Base-by-base conservation (phyloP, 2,329 filamentous ascomycete species). In the Clarireedia homoeocarpa region DNA sequence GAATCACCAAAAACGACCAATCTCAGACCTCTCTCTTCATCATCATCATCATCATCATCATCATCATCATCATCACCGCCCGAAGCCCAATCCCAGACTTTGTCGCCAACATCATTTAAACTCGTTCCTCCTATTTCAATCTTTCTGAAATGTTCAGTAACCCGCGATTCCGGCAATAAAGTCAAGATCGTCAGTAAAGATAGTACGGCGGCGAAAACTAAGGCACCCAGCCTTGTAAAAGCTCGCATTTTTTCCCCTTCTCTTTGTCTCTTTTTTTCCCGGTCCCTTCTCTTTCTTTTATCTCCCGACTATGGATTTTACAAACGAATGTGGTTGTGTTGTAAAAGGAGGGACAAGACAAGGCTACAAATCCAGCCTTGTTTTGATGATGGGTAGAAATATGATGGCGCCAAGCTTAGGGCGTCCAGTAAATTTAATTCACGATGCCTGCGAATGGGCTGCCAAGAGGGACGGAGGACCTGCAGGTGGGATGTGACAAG, bases 1-100 rank as follows among this genome's bases (percentile, higher is more conserved):
- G 60, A 63, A 53, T 69, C 67, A 2, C 67, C 67, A 56, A 69
- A 69, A 47, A 68, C 61, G 5, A 69, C 65, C 39, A 69, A 46
- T 34, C 63, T 56, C 7, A 63, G 27, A 2, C 60, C 61, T 12
- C 53, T 58, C 5, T 48, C 45, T 20, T 56, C 53, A 5, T 51
- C 59, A 5, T 53, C 45, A 20, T 20, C 20, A 3, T 40, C 48
- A 5, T 52, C 53, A 5, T 53, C 45, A 20, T 20, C 20, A 3
- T 40, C 48, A 5, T 52, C 53, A 30, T 52, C 53, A 47, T 55
- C 57, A 6, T 56, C 53, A 27, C 45, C 51, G 7, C 20, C 20
- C 6, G n/a, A 27, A 1, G 54, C 59, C 64, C 63, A 67, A 20
- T 51, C 56, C 63, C 62, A 66, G 6, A 63, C 26, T 15, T 46